Percentiles rank a stretch among this genome's conserved stretches.
phyloP scores from a whole-genome alignment of 73 alveolate species.

The Tetrahymena borealis region DNA sequence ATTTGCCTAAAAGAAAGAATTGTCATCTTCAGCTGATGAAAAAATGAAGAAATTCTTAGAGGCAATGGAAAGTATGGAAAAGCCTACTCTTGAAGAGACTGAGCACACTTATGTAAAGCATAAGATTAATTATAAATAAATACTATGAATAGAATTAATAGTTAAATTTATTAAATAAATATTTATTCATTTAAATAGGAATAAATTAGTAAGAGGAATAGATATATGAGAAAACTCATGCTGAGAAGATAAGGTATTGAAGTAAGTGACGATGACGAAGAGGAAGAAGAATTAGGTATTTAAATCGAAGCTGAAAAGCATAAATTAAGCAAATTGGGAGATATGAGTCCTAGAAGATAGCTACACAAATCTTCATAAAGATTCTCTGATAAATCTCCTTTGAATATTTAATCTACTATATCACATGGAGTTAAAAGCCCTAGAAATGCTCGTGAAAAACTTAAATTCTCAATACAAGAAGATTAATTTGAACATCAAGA shows the following conservation, averaged over 20 bases:
- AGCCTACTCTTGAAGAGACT: neutral
- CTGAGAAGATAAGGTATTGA: neutral
- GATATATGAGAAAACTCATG: neutral
- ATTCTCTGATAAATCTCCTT: neutral
- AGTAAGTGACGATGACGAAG: neutral
- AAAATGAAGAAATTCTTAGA: neutral
- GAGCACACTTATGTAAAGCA: neutral
- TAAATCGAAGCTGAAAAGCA: neutral
- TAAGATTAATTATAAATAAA: too few species aligned
- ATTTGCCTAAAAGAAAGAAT: neutral
- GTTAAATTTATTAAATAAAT: neutral
- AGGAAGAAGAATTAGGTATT: neutral
- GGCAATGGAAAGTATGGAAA: neutral
- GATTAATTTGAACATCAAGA: neutral
- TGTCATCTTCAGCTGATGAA: neutral
- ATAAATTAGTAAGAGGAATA: neutral
- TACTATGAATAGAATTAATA: neutral
- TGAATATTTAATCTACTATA: neutral
- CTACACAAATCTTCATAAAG: neutral
- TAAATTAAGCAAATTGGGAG: neutral
- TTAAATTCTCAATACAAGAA: too few species aligned
- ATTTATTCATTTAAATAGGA: neutral
- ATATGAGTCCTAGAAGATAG: neutral
- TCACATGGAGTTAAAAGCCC: neutral
- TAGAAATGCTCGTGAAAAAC: too few species aligned